A percentile compares a stretch with the other conserved stretches of the same genome.
These are phyloP conservation scores for Scheffersomyces segobiensis DNA, from an alignment of 1,139 yeast genomes.

Conservation along the genomic window DNA sequence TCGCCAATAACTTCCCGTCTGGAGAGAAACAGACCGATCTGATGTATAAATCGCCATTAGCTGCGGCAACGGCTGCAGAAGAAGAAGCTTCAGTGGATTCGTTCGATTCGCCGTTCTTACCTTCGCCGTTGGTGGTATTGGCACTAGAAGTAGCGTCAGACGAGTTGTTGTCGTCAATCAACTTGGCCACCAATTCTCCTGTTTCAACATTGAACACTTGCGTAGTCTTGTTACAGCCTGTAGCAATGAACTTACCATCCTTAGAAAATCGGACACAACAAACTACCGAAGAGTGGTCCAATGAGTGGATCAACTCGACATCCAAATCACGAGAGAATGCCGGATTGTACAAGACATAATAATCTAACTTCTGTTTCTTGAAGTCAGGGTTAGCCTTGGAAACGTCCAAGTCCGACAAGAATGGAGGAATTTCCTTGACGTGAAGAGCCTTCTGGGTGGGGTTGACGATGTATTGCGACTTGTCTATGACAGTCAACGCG, in stretches of 20 bases:
- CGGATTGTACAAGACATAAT: conserved; percentile 89
- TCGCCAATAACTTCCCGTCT: conserved; percentile 91
- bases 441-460: conserved; percentile 52
- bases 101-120: conserved; percentile 16
- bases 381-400: conserved; percentile 73
- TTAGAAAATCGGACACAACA: conserved; percentile 94
- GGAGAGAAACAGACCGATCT: conserved; percentile 97
- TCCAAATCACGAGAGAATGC: conserved; percentile 70
- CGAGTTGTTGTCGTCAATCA: conserved; percentile 72
- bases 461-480: conserved; percentile 44
- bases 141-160: conserved; percentile 35
- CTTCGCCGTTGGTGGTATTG: conserved; percentile 19
- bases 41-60: conserved; percentile 81
- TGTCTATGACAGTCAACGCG: conserved; percentile 41
- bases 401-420: conserved; percentile 80
- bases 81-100: conserved; percentile 23
- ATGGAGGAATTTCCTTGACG: conserved; percentile 77
- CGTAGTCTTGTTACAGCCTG: conserved; percentile 96
- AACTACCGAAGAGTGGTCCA: conserved; percentile 91
- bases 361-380: conserved; percentile 84
- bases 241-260: conserved; percentile 91
- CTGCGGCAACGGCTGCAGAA: conserved; percentile 37
- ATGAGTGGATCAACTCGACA: conserved; percentile 83
- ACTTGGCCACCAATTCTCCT: conserved; percentile 82
- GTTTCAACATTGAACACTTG: conserved; percentile 92